Conservation (phyloP, 2,329 filamentous ascomycete species). For the Colletotrichum ledebouriae region DNA sequence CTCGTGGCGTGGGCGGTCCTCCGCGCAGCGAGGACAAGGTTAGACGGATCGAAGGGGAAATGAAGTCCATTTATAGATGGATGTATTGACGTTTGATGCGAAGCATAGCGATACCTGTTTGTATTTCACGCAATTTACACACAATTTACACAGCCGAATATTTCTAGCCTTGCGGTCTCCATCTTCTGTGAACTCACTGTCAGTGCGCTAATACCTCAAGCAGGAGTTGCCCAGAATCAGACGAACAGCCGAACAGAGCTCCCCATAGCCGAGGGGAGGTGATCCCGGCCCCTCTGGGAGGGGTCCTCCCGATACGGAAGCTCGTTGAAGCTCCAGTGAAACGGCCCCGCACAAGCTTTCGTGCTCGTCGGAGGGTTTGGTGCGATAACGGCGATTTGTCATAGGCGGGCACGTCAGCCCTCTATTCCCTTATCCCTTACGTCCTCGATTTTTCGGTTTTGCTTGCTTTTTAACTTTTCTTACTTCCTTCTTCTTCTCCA, state of each 20-base stretch:
- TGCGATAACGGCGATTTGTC: conserved; percentile 41
- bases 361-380: conserved; percentile 7
- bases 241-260: conserved; percentile 32
- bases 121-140: background rate
- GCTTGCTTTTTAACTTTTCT: no score
- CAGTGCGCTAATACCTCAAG: background rate
- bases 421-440: conserved; percentile 16
- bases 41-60: conserved; percentile 57
- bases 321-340: conserved; percentile 15
- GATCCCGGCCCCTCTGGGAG: conserved; percentile 20
- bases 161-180: background rate
- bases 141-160: no score
- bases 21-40: conserved; percentile 64
- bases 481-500: background rate
- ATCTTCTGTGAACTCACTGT: background rate
- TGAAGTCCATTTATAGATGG: background rate
- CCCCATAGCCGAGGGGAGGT: conserved; percentile 35
- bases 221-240: conserved; percentile 20
- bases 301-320: conserved; percentile 24
- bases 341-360: conserved; percentile 24
- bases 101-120: conserved; percentile 1
- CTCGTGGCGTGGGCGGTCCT: conserved; percentile 72
- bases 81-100: background rate
- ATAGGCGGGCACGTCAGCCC: conserved; percentile 31
- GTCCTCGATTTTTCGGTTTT: background rate